Conservation (phyloP, 2,329 filamentous ascomycete species). For the Verruconis gallopava region DNA sequence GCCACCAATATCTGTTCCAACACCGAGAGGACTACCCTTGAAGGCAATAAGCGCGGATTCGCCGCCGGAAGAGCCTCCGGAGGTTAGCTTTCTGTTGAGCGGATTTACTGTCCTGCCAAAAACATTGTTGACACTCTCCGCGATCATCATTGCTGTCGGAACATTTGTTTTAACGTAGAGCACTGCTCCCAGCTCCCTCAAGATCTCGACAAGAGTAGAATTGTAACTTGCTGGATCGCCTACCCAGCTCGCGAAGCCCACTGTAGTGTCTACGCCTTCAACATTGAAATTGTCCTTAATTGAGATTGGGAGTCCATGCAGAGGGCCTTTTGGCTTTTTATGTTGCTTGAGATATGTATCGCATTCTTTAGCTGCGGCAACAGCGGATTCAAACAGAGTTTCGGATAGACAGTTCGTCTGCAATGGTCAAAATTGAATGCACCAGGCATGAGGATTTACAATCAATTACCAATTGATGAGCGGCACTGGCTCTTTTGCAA, state of each 20-base stretch:
- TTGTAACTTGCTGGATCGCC: constrained; percentile 44
- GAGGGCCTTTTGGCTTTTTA: constrained; percentile 41
- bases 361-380: constrained; percentile 37
- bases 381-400: constrained; percentile 41
- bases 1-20: constrained; percentile 52
- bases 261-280: constrained; percentile 44
- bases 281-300: constrained; percentile 63
- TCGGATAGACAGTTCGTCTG: constrained; percentile 50
- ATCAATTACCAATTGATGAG: constrained; percentile 39
- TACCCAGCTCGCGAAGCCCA: constrained; percentile 52
- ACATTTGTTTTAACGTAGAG: constrained; percentile 61
- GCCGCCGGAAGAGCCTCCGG: constrained; percentile 54
- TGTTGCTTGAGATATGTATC: constrained; percentile 37
- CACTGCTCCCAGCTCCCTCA: constrained; percentile 49
- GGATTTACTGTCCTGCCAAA: constrained; percentile 53
- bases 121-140: constrained; percentile 52
- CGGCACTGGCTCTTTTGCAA: constrained; percentile 41
- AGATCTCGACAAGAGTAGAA: constrained; percentile 43
- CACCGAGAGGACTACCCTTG: constrained; percentile 45
- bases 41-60: constrained; percentile 51
- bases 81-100: constrained; percentile 43
- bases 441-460: neutral
- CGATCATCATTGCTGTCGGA: constrained; percentile 57
- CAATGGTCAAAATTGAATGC: neutral
- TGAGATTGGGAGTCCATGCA: constrained; percentile 54